phyloP scores from a whole-genome alignment of 805 yeast species.

The Candida nitratophila region DNA sequence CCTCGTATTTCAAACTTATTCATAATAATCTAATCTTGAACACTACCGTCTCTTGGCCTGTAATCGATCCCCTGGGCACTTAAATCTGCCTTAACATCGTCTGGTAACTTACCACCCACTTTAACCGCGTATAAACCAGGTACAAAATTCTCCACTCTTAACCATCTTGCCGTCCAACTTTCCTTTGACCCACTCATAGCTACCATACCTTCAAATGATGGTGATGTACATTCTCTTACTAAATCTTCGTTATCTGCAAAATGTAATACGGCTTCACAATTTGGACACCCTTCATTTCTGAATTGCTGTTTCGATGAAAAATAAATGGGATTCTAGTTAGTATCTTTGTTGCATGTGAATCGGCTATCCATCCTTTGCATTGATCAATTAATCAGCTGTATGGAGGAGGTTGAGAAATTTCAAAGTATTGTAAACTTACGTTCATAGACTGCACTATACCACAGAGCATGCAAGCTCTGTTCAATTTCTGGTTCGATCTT shows the following conservation, averaged over 20 bases:
- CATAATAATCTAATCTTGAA: slow-evolving; percentile 18
- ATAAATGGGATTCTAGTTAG: neutral
- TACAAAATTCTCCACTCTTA: slow-evolving; percentile 79
- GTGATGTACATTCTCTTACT: slow-evolving; percentile 89
- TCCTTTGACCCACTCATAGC: slow-evolving; percentile 79
- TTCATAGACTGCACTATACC: slow-evolving; percentile 81
- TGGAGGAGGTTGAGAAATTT: neutral
- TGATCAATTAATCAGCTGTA: neutral
- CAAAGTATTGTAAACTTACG: slow-evolving; percentile 29
- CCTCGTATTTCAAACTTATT: too few relatives aligned
- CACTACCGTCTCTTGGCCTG: slow-evolving; percentile 93
- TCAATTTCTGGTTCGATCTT: slow-evolving; percentile 36
- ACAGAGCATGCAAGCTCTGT: slow-evolving; percentile 96
- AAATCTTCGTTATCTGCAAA: slow-evolving; percentile 71
- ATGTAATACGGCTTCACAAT: slow-evolving; percentile 85
- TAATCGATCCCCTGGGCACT: slow-evolving; percentile 72
- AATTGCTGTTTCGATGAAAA: slow-evolving; percentile 38
- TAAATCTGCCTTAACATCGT: slow-evolving; percentile 69
- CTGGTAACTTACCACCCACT: slow-evolving; percentile 86
- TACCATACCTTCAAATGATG: slow-evolving; percentile 91
- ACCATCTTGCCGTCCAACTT: slow-evolving; percentile 97
- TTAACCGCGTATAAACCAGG: slow-evolving; percentile 93
- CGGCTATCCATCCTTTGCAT: too few relatives aligned
- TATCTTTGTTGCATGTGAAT: neutral
- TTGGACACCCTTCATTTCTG: slow-evolving; percentile 86